Evolutionary conservation across 768 basidiomycete genomes (phyloP).

Genomic region (Kwoniella sp.): DNA sequence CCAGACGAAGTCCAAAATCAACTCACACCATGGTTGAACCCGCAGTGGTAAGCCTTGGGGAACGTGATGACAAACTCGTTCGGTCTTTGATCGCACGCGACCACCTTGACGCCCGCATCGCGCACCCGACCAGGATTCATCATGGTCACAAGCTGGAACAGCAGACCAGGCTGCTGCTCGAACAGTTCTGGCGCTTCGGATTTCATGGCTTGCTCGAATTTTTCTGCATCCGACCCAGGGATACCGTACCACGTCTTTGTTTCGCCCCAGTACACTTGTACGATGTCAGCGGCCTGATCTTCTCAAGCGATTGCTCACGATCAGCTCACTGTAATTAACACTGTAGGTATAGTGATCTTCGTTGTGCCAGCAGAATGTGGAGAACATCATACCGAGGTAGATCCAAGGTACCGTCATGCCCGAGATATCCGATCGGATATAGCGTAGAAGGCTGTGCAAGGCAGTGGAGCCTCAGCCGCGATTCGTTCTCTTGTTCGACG

Average conservation of each 20-base stretch:
- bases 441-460: conserved; percentile 64
- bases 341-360: conserved; percentile 99
- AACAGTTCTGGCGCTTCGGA: conserved; percentile 95
- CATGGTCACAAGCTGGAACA: conserved; percentile 94
- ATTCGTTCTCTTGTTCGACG: too few species aligned
- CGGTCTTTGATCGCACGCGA: conserved; percentile 90
- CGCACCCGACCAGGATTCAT: conserved; percentile 88
- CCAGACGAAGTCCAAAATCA: not conserved
- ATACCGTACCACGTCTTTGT: conserved; percentile 99
- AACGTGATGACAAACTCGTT: conserved; percentile 98
- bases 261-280: conserved; percentile 93
- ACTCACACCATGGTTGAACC: conserved; percentile 95
- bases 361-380: conserved; percentile 99
- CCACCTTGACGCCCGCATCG: conserved; percentile 85
- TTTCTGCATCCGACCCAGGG: conserved; percentile 88
- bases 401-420: conserved; percentile 99
- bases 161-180: conserved; percentile 91
- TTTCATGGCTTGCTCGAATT: conserved; percentile 93
- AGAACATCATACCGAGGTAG: conserved; percentile 98
- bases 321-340: conserved; percentile 76
- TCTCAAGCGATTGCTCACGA: not conserved
- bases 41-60: conserved; percentile 95
- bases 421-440: conserved; percentile 97
- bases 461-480: not conserved
- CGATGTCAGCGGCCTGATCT: not conserved